A percentile compares a stretch with the other conserved stretches of the same genome.
phyloP scores from a whole-genome alignment of 345 rosid species.

The Rhodamnia rubescens region DNA sequence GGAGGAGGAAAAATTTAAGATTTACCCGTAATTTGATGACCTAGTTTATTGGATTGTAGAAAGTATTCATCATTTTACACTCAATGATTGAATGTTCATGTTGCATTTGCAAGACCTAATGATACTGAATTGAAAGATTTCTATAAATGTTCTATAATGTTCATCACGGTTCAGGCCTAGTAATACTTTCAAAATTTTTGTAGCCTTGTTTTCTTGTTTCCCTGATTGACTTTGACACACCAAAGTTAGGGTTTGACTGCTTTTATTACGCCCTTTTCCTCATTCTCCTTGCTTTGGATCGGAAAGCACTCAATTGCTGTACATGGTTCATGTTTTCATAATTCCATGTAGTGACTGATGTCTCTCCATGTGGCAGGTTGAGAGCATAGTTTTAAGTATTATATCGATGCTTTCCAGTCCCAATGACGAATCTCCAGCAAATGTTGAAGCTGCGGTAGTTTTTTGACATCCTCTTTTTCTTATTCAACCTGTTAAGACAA shows the following conservation, averaged over 20 bases:
- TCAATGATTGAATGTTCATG: neutral
- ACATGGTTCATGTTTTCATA: neutral
- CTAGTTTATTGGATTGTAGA: neutral
- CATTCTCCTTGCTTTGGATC: neutral
- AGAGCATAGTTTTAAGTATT: slow-evolving; percentile 80
- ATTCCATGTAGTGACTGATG: neutral
- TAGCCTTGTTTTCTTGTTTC: neutral
- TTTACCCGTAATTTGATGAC: neutral
- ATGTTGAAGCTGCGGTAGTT: slow-evolving; percentile 87
- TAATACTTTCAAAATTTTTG: neutral
- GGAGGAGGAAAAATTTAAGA: neutral
- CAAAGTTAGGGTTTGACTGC: neutral
- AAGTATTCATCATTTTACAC: neutral
- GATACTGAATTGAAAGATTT: neutral
- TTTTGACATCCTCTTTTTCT: neutral
- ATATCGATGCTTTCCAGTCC: slow-evolving; percentile 89
- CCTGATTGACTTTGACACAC: neutral
- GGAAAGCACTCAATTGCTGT: neutral
- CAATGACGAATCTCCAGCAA: slow-evolving; percentile 89
- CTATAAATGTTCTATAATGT: neutral
- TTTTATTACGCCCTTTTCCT: neutral
- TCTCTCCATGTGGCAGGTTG: slow-evolving; percentile 38
- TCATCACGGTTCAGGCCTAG: neutral
- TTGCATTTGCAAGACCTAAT: neutral
- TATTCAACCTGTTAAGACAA: neutral